Evolutionary conservation across 331 rosid genomes (phyloP), one percentile per base, ranked within the genome.

Genomic region (Arachis monticola): DNA sequence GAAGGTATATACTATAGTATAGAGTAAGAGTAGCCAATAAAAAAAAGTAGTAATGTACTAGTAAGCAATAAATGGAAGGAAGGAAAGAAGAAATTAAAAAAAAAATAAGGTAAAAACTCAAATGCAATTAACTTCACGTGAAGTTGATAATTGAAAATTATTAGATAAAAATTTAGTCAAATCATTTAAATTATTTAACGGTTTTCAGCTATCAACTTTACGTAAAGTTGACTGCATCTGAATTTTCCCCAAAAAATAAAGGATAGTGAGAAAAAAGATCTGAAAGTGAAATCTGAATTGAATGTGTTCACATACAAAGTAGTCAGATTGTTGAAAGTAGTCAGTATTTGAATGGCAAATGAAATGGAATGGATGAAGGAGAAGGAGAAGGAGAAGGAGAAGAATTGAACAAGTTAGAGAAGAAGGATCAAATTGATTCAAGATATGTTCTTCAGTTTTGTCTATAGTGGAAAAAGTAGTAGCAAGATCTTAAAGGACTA

Each of bases 291-390:
- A 80, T 67, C 41, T 80, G 81, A 77, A 81, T 38, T 78, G 0
- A 78, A 60, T 67, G 52, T 2, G 32, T 35, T 81, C 82, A 78
- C 85, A 57, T 70, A 81, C 60, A 30, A 40, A 6, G 22, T 6
- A 10, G 71, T 67, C 71, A 40, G 22, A 78, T 5, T 30, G 55
- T 48, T 17, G 22, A 17, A 17, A 17, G 22, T 17, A 17, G 22
- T 17, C 22, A 17, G 22, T 17, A 17, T 17, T 17, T 17, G 22
- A 17, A 17, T 17, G 22, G 22, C 22, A 17, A 17, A 17, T 17
- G 59, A 63, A 73, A 69, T 17, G 22, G 22, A 52, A 67, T 52
- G 13, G 5, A 48, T 17, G 22, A 17, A 17, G 22, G 10, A 45
- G 69, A 6, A 52, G 22, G 22, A 17, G 22, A 17, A 17, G 22